Conservation (phyloP, 306 rosid species). For the Prunus mongolica region DNA sequence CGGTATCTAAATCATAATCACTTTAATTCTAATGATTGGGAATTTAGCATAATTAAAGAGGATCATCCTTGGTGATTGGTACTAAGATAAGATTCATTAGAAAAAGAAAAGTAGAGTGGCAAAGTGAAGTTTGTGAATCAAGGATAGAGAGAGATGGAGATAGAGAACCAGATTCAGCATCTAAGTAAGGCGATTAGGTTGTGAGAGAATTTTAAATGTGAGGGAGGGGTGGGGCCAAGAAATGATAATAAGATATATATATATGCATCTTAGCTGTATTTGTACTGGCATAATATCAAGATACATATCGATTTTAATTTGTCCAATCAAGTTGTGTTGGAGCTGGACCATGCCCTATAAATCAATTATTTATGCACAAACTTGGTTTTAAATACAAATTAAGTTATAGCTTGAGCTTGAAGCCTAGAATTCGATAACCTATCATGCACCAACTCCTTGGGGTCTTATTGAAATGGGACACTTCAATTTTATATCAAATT, state of each 20-base stretch:
- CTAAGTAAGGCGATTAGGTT: neutral
- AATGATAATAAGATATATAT: constrained; percentile 13
- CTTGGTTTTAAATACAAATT: neutral
- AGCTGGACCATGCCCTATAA: neutral
- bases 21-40: neutral
- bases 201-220: neutral
- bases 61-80: neutral
- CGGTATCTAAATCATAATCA: neutral
- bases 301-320: neutral
- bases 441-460: neutral
- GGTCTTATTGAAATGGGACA: neutral
- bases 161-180: constrained; percentile 14
- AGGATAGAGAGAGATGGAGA: neutral
- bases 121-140: neutral
- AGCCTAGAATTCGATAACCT: neutral
- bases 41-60: constrained; percentile 5
- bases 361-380: neutral
- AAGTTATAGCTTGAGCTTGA: neutral
- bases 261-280: constrained; percentile 26
- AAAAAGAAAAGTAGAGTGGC: neutral
- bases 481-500: neutral
- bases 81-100: neutral
- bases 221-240: constrained; percentile 13
- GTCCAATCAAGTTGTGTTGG: neutral
- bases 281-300: neutral